Evolutionary conservation across 1,284 basidiomycete species (phyloP).

Genomic region (Tylopilus sp.): DNA sequence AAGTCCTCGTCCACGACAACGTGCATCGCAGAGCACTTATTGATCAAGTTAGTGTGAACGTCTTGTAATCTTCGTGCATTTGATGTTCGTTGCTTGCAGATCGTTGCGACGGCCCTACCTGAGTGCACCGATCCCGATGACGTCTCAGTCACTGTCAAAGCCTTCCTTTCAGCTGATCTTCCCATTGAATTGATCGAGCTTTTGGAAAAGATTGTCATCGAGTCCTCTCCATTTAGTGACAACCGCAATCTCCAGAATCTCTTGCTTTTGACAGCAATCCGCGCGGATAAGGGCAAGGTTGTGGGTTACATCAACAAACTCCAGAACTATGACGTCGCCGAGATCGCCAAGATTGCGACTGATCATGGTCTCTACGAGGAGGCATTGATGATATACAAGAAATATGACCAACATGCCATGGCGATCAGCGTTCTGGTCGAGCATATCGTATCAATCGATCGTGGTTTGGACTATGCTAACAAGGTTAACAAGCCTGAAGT

Average conservation of each 20-base stretch:
- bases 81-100: conserved; percentile 41
- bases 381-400: conserved; percentile 94
- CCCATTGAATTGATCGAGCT: conserved; percentile 97
- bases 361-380: conserved; percentile 97
- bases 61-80: background rate
- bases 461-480: conserved; percentile 93
- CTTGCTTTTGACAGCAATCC: conserved; percentile 92
- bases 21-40: conserved; percentile 91
- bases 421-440: conserved; percentile 99
- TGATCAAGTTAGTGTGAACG: conserved; percentile 68
- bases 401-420: conserved; percentile 89
- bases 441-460: conserved; percentile 97
- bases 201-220: conserved; percentile 97
- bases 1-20: conserved; percentile 89
- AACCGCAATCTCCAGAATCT: conserved; percentile 96
- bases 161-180: conserved; percentile 96
- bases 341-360: conserved; percentile 96
- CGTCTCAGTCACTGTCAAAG: conserved; percentile 98
- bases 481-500: conserved; percentile 97
- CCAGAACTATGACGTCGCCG: conserved; percentile 89
- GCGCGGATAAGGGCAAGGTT: conserved; percentile 98
- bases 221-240: conserved; percentile 96
- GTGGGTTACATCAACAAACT: conserved; percentile 98
- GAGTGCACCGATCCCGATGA: conserved; percentile 99
- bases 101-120: conserved; percentile 91